Percentiles rank a stretch among this genome's conserved stretches.
These are phyloP conservation scores for Populus hybrid DNA, from an alignment of 441 rosid genomes.

Conservation along the genomic window DNA sequence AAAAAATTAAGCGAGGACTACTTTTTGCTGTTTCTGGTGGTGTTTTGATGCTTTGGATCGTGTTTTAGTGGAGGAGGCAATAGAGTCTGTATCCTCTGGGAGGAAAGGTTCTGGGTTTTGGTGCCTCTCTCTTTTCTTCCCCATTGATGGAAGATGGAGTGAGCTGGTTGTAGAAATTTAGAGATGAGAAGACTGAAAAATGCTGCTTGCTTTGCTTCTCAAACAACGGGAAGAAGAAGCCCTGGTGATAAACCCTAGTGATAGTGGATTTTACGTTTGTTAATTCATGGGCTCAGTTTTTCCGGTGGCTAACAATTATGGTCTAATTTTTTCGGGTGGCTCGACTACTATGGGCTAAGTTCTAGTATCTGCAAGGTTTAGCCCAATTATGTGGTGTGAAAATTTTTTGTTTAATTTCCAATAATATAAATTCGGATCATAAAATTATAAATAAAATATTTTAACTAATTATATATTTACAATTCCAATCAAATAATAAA, in stretches of 20 bases:
- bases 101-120: slow-evolving; percentile 67
- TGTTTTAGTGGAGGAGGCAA: slow-evolving; percentile 49
- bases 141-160: slow-evolving; percentile 29
- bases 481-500: too few relatives aligned
- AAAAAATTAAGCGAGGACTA: not conserved
- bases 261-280: too few relatives aligned
- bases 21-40: slow-evolving; percentile 61
- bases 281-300: too few relatives aligned
- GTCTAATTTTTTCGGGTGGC: not conserved
- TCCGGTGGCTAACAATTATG: not conserved
- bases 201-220: too few relatives aligned
- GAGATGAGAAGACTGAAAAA: not conserved
- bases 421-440: too few relatives aligned
- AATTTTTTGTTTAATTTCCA: too few relatives aligned
- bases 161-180: not conserved
- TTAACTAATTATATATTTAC: too few relatives aligned
- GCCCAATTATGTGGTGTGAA: not conserved
- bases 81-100: slow-evolving; percentile 41
- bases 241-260: too few relatives aligned
- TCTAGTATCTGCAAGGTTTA: not conserved
- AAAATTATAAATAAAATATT: too few relatives aligned
- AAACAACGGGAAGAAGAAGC: too few relatives aligned
- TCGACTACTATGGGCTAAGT: not conserved
- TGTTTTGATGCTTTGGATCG: slow-evolving; percentile 59
- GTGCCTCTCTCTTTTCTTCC: slow-evolving; percentile 57